Evolutionary conservation across 2,329 filamentous ascomycete genomes (phyloP), one percentile per base, ranked within the genome.

Genomic region (Scedosporium apiospermum): DNA sequence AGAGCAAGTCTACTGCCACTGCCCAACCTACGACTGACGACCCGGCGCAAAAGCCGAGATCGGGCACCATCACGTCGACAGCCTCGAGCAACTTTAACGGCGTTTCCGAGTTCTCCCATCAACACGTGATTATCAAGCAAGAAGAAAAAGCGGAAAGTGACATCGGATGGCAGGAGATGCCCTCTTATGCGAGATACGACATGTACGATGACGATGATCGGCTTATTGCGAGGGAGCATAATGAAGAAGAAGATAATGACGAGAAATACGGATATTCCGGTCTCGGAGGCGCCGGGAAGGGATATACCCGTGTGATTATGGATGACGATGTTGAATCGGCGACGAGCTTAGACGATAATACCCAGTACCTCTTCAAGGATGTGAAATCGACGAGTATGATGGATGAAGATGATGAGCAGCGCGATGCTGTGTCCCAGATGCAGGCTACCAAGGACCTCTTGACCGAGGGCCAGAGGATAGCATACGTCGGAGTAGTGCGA

Each of bases 271-370:
- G 83, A 51, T 96, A 96, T 69, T 84, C 80, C 23, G 88, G 88
- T 14, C 82, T 96, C 0, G 93, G 93, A 26, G 93, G 93, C 30
- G 93, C 93, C 7, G 92, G 92, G 46, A 97, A 92, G 74, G 95
- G 95, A 4, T 99, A 99, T 73, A 99, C 95, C 0, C 84, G 92
- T 58, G 91, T 99, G n/a, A 85, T 96, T 65, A 83, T 96, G 69
- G 95, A 99, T 69, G 95, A 99, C 66, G 95, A 99, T 74, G 93
- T 88, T 14, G 86, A 96, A 72, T 97, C 93, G 30, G 89, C 89
- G 58, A 99, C 92, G 3, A 98, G 93, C 76, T 86, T 99, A 86
- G 95, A 99, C 71, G 95, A 99, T 63, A 93, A 98, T 70, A 99
- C 95, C 0, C 87, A 92, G 63, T 99, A 99, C 72, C 82, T 99